These are phyloP conservation scores for Triticum aestivum DNA, from an alignment of 176 grass and related monocot genomes.

Conservation along the genomic window IWGSC_CS_RefSeq_v2.1 NC_057804.1:422449115-422449614, in stretches of 20 bases:
- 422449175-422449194: not conserved
- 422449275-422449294: too few species aligned
- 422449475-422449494: not conserved
- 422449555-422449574: not conserved
- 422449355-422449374: too few species aligned
- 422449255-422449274: too few species aligned
- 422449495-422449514: not conserved
- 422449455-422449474: not conserved
- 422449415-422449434: constrained; percentile 14
- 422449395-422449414: constrained; percentile 26
- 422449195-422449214: not conserved
- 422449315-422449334: not conserved
- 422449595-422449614: constrained; percentile 33
- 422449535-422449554: not conserved
- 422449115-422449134: not conserved
- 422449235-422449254: too few species aligned
- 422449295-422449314: not conserved
- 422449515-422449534: not conserved
- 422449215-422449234: not conserved
- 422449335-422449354: not conserved
- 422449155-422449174: not conserved
- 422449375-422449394: not conserved
- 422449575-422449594: constrained; percentile 40
- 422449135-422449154: too few species aligned
- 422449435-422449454: constrained; percentile 29